Evolutionary conservation across 2,329 filamentous ascomycete species (phyloP).

Genomic region (Fusarium sp.): DNA sequence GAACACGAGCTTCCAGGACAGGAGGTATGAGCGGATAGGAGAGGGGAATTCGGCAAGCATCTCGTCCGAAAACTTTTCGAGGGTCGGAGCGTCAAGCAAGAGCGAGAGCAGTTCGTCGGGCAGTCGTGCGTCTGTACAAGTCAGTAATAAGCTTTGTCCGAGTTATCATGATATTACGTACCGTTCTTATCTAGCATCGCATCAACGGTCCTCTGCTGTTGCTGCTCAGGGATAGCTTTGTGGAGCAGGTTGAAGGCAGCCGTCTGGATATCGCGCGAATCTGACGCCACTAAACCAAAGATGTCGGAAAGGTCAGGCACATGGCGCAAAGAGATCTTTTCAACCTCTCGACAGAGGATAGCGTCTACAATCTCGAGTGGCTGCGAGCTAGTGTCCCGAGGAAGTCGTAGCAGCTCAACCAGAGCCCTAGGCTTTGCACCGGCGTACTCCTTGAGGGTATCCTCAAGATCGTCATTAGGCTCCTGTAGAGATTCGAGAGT

Average conservation of each 20-base stretch:
- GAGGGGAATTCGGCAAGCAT: conserved; percentile 78
- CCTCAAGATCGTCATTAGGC: conserved; percentile 87
- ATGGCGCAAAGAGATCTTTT: conserved; percentile 73
- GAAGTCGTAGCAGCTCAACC: conserved; percentile 73
- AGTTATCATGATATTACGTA: conserved; percentile 43
- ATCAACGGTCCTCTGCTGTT: conserved; percentile 88
- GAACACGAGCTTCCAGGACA: conserved; percentile 92
- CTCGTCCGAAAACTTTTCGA: conserved; percentile 76
- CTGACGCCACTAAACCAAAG: conserved; percentile 82
- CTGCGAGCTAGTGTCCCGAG: conserved; percentile 66
- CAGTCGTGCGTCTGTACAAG: conserved; percentile 72
- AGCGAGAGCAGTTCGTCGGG: conserved; percentile 90
- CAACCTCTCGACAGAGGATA: conserved; percentile 78
- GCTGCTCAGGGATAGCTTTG: conserved; percentile 80
- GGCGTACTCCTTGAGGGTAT: conserved; percentile 77
- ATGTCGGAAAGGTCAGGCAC: conserved; percentile 77
- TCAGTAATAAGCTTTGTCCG: conserved; percentile 9
- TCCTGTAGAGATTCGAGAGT: conserved; percentile 76
- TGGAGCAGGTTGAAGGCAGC: conserved; percentile 87
- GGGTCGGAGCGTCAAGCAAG: conserved; percentile 81
- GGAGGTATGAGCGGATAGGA: conserved; percentile 82
- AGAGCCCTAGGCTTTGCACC: conserved; percentile 70
- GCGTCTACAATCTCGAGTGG: conserved; percentile 83
- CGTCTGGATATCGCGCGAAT: conserved; percentile 82
- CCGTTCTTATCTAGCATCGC: conserved; percentile 77